A percentile compares a stretch with the other conserved stretches of the same genome.
These are phyloP conservation scores for Raphanus raphanistrum DNA, from an alignment of 345 rosid genomes.

Conservation along the genomic window DNA sequence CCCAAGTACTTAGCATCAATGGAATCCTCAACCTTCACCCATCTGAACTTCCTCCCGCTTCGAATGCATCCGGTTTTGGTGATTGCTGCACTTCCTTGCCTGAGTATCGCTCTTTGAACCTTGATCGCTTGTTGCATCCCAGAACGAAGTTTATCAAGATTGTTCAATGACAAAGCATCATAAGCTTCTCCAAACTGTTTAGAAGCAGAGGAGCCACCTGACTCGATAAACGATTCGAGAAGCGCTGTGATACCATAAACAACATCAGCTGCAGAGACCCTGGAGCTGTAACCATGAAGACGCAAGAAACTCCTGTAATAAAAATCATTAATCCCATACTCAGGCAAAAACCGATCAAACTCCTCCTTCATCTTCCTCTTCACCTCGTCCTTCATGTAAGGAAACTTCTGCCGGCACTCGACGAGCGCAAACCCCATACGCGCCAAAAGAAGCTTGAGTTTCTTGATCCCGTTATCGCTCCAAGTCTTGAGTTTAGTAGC, in stretches of 20 bases:
- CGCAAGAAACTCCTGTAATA: constrained; percentile 78
- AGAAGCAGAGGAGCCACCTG: constrained; percentile 77
- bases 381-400: constrained; percentile 86
- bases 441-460: constrained; percentile 91
- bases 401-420: constrained; percentile 96
- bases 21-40: constrained; percentile 91
- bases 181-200: constrained; percentile 89
- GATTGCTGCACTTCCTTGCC: constrained; percentile 91
- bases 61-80: constrained; percentile 73
- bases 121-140: constrained; percentile 97
- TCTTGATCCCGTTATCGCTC: constrained; percentile 95
- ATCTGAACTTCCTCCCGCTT: constrained; percentile 90
- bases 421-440: constrained; percentile 94
- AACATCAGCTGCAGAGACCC: constrained; percentile 92
- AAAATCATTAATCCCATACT: constrained; percentile 47
- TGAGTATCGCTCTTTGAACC: constrained; percentile 78
- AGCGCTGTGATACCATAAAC: constrained; percentile 87
- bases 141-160: constrained; percentile 62
- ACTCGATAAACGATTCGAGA: constrained; percentile 80
- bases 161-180: constrained; percentile 76
- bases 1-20: constrained; percentile 72
- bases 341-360: constrained; percentile 76
- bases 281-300: constrained; percentile 84
- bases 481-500: constrained; percentile 90
- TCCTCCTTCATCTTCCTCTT: constrained; percentile 88